Evolutionary conservation across 345 rosid species (phyloP).

Genomic region (Citrus sp.): DNA sequence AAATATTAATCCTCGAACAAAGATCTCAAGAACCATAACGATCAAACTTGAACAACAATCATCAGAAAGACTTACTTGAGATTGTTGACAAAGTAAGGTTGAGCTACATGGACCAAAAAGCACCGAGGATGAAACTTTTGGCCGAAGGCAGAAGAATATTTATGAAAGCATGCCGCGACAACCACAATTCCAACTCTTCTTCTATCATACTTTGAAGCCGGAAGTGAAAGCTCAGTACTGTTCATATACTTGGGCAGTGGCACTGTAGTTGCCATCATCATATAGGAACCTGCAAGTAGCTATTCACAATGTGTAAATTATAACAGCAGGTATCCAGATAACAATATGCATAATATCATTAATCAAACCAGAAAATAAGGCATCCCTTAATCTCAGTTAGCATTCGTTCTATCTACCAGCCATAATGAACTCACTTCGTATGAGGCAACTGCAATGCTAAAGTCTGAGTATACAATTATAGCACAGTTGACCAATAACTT

Average conservation of each 20-base stretch:
- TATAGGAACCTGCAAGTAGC: constrained; percentile 21
- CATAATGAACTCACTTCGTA: background rate
- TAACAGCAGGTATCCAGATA: background rate
- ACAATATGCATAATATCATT: background rate
- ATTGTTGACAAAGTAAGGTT: constrained; percentile 28
- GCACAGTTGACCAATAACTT: background rate
- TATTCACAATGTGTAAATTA: constrained; percentile 1
- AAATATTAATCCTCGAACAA: background rate
- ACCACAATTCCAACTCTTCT: constrained; percentile 24
- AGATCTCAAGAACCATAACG: background rate
- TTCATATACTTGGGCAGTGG: constrained; percentile 26
- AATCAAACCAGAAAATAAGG: background rate
- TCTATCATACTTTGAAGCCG: constrained; percentile 23
- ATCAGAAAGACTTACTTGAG: constrained; percentile 30
- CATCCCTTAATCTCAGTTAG: background rate
- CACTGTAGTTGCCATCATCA: constrained; percentile 37
- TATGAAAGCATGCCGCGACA: constrained; percentile 19
- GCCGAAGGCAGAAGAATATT: constrained; percentile 30
- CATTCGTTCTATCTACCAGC: too few species aligned
- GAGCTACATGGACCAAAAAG: constrained; percentile 27
- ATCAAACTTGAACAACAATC: background rate
- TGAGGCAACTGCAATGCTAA: background rate
- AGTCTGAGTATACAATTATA: background rate
- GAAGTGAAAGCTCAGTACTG: constrained; percentile 11
- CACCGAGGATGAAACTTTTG: constrained; percentile 31